Conservation (phyloP, 306 rosid genomes). For the Rubus idaeus region DNA sequence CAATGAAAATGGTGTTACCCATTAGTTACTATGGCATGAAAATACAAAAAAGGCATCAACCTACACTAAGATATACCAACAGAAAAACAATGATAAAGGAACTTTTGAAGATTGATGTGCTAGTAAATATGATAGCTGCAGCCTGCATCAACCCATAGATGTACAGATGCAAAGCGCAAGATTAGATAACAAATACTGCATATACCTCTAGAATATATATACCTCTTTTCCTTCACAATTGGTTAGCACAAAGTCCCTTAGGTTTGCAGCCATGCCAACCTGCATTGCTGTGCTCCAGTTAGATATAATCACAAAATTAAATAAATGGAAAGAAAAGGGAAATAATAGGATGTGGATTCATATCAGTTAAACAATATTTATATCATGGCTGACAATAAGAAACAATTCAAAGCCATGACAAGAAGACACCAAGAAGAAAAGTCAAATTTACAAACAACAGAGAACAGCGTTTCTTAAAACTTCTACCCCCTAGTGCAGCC, state of each 20-base stretch:
- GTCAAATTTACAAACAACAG: background rate
- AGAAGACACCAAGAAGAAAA: background rate
- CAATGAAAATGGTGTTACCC: background rate
- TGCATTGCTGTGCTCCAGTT: constrained; percentile 26
- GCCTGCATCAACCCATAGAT: background rate
- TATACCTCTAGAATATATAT: constrained; percentile 18
- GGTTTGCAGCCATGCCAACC: constrained; percentile 96
- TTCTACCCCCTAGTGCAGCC: background rate
- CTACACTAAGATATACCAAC: background rate
- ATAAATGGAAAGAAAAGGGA: background rate
- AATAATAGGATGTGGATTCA: constrained; percentile 8
- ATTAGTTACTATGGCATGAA: background rate
- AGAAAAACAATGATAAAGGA: background rate
- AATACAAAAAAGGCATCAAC: background rate
- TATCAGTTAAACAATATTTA: background rate
- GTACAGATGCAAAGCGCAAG: constrained; percentile 12
- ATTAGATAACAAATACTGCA: constrained; percentile 14
- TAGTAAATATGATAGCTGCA: background rate
- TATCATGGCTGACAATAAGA: background rate
- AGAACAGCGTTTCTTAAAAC: background rate
- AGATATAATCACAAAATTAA: background rate
- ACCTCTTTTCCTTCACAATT: constrained; percentile 81
- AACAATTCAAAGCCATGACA: background rate
- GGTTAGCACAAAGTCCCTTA: constrained; percentile 73
- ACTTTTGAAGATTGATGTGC: background rate